A percentile compares a stretch with the other conserved stretches of the same genome.
Conservation (phyloP, 2,329 filamentous ascomycete species). For the Penicillium vulpinum region DNA sequence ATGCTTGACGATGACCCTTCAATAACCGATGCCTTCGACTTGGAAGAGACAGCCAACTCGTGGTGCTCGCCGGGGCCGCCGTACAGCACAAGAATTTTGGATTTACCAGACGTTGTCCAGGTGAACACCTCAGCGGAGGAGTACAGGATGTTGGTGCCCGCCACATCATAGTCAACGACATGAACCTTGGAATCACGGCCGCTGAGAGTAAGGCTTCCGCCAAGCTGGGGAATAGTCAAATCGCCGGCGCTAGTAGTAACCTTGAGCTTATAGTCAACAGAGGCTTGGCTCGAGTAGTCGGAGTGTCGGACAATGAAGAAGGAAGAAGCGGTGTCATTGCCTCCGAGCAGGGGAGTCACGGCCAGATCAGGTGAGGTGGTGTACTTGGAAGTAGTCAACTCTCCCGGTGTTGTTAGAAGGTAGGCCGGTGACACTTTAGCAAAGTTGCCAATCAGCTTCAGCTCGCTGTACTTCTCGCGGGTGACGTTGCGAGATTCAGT, state of each 20-base stretch:
- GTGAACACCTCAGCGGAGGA: constrained; percentile 49
- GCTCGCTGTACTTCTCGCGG: constrained; percentile 76
- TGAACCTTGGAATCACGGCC: constrained; percentile 49
- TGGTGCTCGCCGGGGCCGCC: constrained; percentile 43
- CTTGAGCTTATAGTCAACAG: constrained; percentile 63
- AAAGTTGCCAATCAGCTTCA: constrained; percentile 76
- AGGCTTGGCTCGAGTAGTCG: constrained; percentile 60
- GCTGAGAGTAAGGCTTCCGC: constrained; percentile 39
- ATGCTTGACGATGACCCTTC: constrained; percentile 37
- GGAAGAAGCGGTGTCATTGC: constrained; percentile 49
- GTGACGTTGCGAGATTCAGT: constrained; percentile 67
- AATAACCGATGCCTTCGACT: constrained; percentile 28
- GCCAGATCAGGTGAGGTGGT: constrained; percentile 57
- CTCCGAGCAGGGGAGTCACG: constrained; percentile 61
- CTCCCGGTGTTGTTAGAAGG: constrained; percentile 58
- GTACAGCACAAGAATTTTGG: constrained; percentile 50
- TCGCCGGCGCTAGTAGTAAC: constrained; percentile 49
- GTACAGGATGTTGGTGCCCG: constrained; percentile 44
- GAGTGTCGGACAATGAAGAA: constrained; percentile 67
- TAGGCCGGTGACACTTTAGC: constrained; percentile 71
- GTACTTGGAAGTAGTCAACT: constrained; percentile 42
- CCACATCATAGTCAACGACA: constrained; percentile 44
- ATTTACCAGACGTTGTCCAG: constrained; percentile 60
- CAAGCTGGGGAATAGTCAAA: constrained; percentile 44
- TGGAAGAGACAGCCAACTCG: constrained; percentile 41